Evolutionary conservation across 768 basidiomycete species (phyloP).

Genomic region (Phylloporus arenicola): DNA sequence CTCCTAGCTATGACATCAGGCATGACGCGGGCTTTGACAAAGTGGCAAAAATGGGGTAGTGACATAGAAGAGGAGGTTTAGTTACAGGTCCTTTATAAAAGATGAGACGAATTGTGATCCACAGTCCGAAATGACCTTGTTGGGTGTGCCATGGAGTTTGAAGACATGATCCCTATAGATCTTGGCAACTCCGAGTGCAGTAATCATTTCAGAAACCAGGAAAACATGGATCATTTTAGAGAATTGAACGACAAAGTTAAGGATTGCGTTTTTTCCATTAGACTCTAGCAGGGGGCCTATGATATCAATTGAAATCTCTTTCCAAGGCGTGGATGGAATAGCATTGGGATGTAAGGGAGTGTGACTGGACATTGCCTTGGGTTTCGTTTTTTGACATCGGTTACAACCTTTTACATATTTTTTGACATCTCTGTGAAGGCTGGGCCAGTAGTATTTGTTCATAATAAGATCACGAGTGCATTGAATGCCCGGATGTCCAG

Average conservation of each 20-base stretch:
- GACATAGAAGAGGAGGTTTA: no score
- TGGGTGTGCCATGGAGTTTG: not conserved
- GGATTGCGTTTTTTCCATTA: not conserved
- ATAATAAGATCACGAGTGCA: not conserved
- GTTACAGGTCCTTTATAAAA: not conserved
- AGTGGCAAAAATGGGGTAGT: no score
- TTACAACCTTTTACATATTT: not conserved
- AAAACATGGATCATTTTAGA: not conserved
- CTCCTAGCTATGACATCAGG: no score
- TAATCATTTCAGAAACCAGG: fast-evolving
- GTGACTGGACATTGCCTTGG: not conserved
- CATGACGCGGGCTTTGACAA: no score
- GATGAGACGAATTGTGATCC: not conserved
- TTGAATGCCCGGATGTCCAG: conserved; percentile 16
- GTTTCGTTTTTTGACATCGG: not conserved
- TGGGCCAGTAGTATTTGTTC: not conserved
- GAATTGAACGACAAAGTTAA: not conserved
- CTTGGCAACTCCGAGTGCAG: not conserved
- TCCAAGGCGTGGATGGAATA: not conserved
- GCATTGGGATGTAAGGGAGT: not conserved
- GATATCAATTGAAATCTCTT: not conserved
- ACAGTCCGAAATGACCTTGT: not conserved
- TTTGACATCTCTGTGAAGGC: not conserved
- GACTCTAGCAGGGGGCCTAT: not conserved
- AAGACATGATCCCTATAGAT: not conserved